These are phyloP conservation scores for Sarocladiaceae sp. DNA, from an alignment of 2,329 filamentous ascomycete species.

Conservation along the genomic window DNA sequence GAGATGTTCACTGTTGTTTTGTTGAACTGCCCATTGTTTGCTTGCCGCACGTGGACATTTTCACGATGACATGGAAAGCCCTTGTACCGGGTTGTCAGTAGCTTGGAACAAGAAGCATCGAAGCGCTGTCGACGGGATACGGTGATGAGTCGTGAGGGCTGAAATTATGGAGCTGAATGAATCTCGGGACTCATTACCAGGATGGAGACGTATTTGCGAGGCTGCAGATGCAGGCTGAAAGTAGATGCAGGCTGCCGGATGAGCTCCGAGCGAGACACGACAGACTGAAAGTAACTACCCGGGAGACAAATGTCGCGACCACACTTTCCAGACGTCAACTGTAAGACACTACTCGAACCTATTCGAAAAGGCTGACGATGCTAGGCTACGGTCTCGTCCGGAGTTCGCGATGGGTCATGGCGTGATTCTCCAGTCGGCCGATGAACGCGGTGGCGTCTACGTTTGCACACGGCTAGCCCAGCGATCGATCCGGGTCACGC, in stretches of 20 bases:
- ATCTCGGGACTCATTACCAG: not conserved
- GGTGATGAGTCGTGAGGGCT: too few relatives aligned
- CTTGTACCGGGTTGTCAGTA: too few relatives aligned
- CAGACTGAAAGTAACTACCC: not conserved
- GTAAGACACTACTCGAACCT: not conserved
- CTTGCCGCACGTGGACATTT: too few relatives aligned
- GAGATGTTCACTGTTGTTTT: not conserved
- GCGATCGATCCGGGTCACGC: constrained; percentile 7
- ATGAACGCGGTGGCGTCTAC: not conserved
- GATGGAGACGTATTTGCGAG: not conserved
- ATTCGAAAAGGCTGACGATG: too few relatives aligned
- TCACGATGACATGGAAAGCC: too few relatives aligned
- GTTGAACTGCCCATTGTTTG: too few relatives aligned
- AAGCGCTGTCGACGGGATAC: too few relatives aligned
- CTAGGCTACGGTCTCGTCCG: too few relatives aligned
- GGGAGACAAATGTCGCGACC: not conserved
- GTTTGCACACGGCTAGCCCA: not conserved
- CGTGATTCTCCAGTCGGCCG: not conserved
- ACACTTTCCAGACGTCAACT: too few relatives aligned
- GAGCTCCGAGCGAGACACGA: not conserved
- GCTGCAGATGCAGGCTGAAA: not conserved
- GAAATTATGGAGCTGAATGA: too few relatives aligned
- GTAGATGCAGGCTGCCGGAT: not conserved
- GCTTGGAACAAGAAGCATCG: too few relatives aligned
- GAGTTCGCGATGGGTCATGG: not conserved